phyloP scores from a whole-genome alignment of 345 rosid species.

The Isatis tinctoria region DNA sequence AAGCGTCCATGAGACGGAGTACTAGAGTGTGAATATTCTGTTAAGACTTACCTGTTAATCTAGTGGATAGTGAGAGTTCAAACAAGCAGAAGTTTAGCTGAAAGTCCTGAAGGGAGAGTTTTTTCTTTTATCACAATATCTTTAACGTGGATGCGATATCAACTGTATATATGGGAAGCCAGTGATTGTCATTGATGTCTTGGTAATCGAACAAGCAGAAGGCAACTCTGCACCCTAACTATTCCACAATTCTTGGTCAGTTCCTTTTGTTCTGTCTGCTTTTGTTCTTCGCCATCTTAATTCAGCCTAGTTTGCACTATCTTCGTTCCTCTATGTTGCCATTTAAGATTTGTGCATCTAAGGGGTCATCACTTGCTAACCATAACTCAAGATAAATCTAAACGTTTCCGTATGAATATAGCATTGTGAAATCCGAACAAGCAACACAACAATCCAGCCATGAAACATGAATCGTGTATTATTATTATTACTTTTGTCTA shows the following conservation, averaged over 20 bases:
- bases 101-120: not conserved
- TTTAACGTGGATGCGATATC: too few species aligned
- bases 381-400: not conserved
- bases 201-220: not conserved
- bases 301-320: too few species aligned
- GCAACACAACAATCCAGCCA: slow-evolving; percentile 1
- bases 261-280: not conserved
- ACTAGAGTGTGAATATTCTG: not conserved
- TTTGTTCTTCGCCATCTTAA: too few species aligned
- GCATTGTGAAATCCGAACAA: not conserved
- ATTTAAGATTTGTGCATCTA: not conserved
- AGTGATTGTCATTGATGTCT: not conserved
- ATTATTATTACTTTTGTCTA: not conserved
- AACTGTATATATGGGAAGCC: not conserved
- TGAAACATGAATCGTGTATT: slow-evolving; percentile 11
- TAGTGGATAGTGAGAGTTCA: too few species aligned
- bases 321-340: not conserved
- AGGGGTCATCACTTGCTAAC: too few species aligned
- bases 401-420: not conserved
- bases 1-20: not conserved
- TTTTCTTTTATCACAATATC: not conserved
- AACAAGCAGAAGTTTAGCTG: too few species aligned
- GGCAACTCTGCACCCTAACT: not conserved
- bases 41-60: not conserved
- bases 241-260: slow-evolving; percentile 8